A percentile compares a stretch with the other conserved stretches of the same genome.
Evolutionary conservation across 768 basidiomycete genomes (phyloP).

Genomic region (Phlegmacium glaucopus): DNA sequence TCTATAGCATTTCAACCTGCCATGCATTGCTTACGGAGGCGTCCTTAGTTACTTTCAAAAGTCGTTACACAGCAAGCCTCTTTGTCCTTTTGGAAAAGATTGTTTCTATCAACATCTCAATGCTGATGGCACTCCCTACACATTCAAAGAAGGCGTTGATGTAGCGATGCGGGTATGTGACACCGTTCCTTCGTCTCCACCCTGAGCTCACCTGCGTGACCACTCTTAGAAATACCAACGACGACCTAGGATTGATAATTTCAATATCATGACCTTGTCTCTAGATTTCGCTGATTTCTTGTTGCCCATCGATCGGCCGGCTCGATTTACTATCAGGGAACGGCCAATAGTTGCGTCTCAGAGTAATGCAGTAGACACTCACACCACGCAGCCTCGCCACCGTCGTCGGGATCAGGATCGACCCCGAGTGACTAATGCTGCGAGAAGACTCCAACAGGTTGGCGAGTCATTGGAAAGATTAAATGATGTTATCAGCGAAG

Average conservation of each 20-base stretch:
- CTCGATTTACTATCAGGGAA: too few relatives aligned
- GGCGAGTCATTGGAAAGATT: conserved; percentile 20
- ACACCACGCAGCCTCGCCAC: too few relatives aligned
- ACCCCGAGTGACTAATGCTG: neutral
- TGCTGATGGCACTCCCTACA: conserved; percentile 58
- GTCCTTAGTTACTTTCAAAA: conserved; percentile 57
- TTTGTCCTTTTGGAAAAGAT: conserved; percentile 77
- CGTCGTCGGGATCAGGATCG: too few relatives aligned
- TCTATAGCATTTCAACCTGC: conserved; percentile 7
- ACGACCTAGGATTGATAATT: conserved; percentile 2
- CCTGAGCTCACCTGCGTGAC: too few relatives aligned
- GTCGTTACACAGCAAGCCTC: conserved; percentile 44
- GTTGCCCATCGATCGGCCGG: too few relatives aligned
- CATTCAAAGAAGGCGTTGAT: conserved; percentile 54
- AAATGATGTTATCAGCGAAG: conserved; percentile 15
- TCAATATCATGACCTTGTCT: conserved; percentile 10
- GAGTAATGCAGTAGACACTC: too few relatives aligned
- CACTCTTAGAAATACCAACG: conserved; percentile 9
- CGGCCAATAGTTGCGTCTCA: too few relatives aligned
- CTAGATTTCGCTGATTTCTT: conserved; percentile 6
- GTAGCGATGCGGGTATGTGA: conserved; percentile 46
- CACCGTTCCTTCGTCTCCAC: too few relatives aligned
- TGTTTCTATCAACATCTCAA: conserved; percentile 79
- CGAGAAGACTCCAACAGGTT: conserved; percentile 13
- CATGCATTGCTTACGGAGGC: neutral